These are phyloP conservation scores for Rhizophora mangle DNA, from an alignment of 345 rosid genomes.

Conservation along the genomic window DNA sequence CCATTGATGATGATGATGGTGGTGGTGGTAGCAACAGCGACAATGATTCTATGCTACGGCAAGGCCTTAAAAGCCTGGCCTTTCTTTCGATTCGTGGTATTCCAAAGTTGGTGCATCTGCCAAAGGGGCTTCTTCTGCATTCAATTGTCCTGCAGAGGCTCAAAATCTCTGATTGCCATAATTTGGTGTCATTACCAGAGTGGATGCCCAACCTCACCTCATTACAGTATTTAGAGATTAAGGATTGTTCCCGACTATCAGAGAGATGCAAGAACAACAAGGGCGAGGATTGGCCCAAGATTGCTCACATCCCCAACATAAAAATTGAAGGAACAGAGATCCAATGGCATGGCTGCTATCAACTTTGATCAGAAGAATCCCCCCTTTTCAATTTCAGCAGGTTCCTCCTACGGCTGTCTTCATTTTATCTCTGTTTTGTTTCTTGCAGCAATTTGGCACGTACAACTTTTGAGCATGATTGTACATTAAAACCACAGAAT, in stretches of 20 bases:
- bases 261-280: not conserved
- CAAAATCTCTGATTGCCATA: not conserved
- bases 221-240: not conserved
- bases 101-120: slow-evolving; percentile 7
- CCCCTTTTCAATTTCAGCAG: too few relatives aligned
- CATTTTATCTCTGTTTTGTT: too few relatives aligned
- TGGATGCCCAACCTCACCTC: slow-evolving; percentile 17
- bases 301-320: slow-evolving; percentile 13
- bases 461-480: too few relatives aligned
- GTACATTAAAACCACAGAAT: too few relatives aligned
- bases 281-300: slow-evolving; percentile 13
- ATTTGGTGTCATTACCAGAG: slow-evolving; percentile 6
- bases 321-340: not conserved
- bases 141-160: slow-evolving; percentile 3
- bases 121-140: slow-evolving; percentile 12
- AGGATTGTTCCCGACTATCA: not conserved
- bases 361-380: too few relatives aligned
- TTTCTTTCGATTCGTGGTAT: not conserved
- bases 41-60: slow-evolving; percentile 1
- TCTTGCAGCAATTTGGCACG: too few relatives aligned
- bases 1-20: too few relatives aligned
- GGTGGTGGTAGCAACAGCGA: too few relatives aligned
- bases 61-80: slow-evolving; percentile 9
- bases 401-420: too few relatives aligned
- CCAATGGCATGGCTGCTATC: too few relatives aligned